Percentiles rank a stretch among this genome's conserved stretches.
Conservation (phyloP, 129 eudicot species). For the Lactuca sativa region DNA sequence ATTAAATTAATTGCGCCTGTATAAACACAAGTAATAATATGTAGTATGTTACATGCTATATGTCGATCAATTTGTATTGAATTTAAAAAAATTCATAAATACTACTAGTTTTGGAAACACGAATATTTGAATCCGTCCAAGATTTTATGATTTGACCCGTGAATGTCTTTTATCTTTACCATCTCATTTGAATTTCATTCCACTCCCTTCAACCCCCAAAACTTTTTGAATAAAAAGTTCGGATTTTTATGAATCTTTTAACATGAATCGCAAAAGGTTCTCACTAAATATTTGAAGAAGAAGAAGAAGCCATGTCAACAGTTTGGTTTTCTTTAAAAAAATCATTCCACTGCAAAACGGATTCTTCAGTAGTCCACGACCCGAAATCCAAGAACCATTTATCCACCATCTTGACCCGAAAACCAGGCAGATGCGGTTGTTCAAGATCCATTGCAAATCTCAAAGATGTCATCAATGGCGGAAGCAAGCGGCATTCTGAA, state of each 20-base stretch:
- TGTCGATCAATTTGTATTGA: no score
- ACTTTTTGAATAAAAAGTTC: conserved; percentile 1
- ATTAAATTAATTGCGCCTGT: no score
- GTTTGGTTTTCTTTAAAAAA: conserved; percentile 88
- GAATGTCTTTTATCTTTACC: conserved; percentile 33
- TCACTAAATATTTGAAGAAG: neutral
- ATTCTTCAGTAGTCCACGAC: conserved; percentile 74
- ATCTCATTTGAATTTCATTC: conserved; percentile 21
- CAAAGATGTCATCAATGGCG: conserved; percentile 82
- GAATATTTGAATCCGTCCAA: conserved; percentile 8
- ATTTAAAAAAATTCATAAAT: neutral
- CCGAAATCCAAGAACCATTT: conserved; percentile 64
- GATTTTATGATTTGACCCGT: conserved; percentile 7
- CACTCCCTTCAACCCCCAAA: conserved; percentile 6
- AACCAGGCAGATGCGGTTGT: conserved; percentile 71
- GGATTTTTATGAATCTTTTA: conserved; percentile 9
- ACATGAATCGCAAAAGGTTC: conserved; percentile 11
- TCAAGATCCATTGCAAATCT: conserved; percentile 89
- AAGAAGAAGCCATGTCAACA: conserved; percentile 41
- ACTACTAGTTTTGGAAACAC: neutral
- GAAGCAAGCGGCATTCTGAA: conserved; percentile 82
- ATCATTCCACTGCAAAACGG: conserved; percentile 82
- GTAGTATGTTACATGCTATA: no score
- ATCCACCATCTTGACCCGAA: conserved; percentile 63
- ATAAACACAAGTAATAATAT: no score